Conservation (phyloP, 2,329 filamentous ascomycete species). For the Lojkania enalia region DNA sequence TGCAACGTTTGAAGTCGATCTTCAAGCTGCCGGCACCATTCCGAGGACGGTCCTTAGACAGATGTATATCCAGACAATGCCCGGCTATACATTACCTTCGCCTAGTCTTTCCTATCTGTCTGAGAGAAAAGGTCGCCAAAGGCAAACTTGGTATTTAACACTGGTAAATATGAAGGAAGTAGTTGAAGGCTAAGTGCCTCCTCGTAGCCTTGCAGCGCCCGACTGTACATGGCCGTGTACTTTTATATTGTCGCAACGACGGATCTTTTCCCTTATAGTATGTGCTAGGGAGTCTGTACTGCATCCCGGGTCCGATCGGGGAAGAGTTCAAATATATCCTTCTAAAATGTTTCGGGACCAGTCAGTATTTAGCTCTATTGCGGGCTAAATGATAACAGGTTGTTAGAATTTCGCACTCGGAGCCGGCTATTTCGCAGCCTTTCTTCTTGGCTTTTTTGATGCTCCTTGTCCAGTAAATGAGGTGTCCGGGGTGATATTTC, state of each 20-base stretch:
- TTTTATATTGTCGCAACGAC: too few species aligned
- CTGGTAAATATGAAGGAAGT: conserved; percentile 4
- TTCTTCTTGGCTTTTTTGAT: conserved; percentile 6
- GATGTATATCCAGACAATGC: conserved; percentile 19
- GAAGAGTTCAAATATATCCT: too few species aligned
- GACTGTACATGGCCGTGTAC: conserved; percentile 23
- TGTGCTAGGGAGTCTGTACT: too few species aligned
- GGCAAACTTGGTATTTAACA: conserved; percentile 11
- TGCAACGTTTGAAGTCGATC: conserved; percentile 16
- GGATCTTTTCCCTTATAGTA: too few species aligned
- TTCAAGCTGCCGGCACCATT: conserved; percentile 12
- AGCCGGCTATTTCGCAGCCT: conserved; percentile 5
- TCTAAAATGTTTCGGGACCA: too few species aligned
- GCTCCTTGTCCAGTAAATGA: conserved; percentile 8
- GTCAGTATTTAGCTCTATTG: too few species aligned
- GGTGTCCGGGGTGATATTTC: conserved; percentile 4
- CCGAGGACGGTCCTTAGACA: conserved; percentile 15
- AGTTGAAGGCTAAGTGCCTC: conserved; percentile 8
- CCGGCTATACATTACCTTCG: conserved; percentile 22
- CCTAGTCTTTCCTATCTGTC: conserved; percentile 10
- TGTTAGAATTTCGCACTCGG: conserved; percentile 7
- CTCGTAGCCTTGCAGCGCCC: conserved; percentile 21
- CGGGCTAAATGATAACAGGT: conserved; percentile 9
- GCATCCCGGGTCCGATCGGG: too few species aligned
- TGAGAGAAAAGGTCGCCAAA: conserved; percentile 10